Evolutionary conservation across 179 eudicot genomes (phyloP).

Genomic region (Nepenthes alata): DNA sequence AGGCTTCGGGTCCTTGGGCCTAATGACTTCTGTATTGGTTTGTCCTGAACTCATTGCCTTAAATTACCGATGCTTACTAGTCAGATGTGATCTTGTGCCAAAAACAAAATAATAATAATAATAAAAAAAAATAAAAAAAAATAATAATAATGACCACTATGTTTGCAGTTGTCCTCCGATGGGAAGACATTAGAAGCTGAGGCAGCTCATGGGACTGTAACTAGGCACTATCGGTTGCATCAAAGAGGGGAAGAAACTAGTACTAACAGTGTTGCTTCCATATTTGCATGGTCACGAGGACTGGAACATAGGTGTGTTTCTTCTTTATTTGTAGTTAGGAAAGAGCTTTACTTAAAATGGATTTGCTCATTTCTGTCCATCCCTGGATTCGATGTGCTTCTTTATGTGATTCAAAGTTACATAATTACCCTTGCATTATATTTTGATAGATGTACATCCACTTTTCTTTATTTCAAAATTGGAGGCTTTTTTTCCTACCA

Average conservation of each 20-base stretch:
- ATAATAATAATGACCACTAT: neutral
- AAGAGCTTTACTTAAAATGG: neutral
- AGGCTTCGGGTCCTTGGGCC: constrained; percentile 95
- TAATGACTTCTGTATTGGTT: constrained; percentile 93
- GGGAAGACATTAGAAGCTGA: constrained; percentile 94
- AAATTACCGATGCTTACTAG: constrained; percentile 2
- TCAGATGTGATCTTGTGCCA: constrained; percentile 6
- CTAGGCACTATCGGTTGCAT: constrained; percentile 77
- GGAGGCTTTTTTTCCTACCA: no score
- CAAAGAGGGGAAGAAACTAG: constrained; percentile 97
- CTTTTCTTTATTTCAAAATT: no score
- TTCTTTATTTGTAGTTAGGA: neutral
- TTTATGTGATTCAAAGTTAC: no score
- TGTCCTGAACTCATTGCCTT: constrained; percentile 13
- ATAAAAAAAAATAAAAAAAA: no score
- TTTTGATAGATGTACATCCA: no score
- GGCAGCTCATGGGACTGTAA: constrained; percentile 99
- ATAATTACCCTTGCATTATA: no score
- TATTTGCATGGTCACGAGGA: constrained; percentile 98
- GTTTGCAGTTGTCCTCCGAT: constrained; percentile 77
- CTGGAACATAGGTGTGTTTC: constrained; percentile 65
- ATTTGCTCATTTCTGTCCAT: no score
- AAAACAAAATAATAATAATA: neutral
- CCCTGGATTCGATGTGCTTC: no score
- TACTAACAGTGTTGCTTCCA: constrained; percentile 94